Conservation (phyloP, 805 yeast species). For the Lachancea dasiensis region DNA sequence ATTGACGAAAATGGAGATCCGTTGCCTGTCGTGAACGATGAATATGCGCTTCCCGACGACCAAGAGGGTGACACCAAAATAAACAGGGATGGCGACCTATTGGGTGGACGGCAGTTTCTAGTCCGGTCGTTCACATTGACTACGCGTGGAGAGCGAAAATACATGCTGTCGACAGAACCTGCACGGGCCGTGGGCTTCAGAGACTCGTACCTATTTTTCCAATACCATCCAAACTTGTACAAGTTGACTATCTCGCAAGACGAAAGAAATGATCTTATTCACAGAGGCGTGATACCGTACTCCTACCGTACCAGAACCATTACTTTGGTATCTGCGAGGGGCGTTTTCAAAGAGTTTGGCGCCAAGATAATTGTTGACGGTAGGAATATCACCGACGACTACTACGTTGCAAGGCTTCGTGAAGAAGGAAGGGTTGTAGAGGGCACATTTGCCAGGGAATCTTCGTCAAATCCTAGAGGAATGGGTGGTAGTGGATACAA, state of each 20-base stretch:
- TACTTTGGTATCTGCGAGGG: conserved; percentile 84
- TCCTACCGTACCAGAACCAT: conserved; percentile 88
- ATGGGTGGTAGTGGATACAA: conserved; percentile 15
- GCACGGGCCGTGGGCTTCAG: conserved; percentile 93
- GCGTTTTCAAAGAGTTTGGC: conserved; percentile 88
- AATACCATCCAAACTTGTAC: conserved; percentile 70
- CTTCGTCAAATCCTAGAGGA: conserved; percentile 16
- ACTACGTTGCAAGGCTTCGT: conserved; percentile 56
- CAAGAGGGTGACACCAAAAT: conserved; percentile 73
- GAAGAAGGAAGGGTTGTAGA: conserved; percentile 55
- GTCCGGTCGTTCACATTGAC: conserved; percentile 58
- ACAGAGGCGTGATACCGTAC: conserved; percentile 75
- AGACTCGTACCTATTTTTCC: conserved; percentile 84
- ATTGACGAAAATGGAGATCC: conserved; percentile 67
- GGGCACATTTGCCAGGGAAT: conserved; percentile 43
- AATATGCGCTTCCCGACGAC: conserved; percentile 70
- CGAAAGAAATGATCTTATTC: conserved; percentile 78
- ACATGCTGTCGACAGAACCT: conserved; percentile 93
- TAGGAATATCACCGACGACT: conserved; percentile 76
- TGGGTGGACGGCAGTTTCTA: conserved; percentile 69
- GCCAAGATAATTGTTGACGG: conserved; percentile 79
- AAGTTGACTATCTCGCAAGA: conserved; percentile 68
- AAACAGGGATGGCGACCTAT: conserved; percentile 56
- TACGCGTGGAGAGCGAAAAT: conserved; percentile 57
- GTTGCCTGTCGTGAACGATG: conserved; percentile 62